Evolutionary conservation across 495 filamentous ascomycete genomes (phyloP), one percentile per base, ranked within the genome.

Genomic region (Daldinia grandis): DNA sequence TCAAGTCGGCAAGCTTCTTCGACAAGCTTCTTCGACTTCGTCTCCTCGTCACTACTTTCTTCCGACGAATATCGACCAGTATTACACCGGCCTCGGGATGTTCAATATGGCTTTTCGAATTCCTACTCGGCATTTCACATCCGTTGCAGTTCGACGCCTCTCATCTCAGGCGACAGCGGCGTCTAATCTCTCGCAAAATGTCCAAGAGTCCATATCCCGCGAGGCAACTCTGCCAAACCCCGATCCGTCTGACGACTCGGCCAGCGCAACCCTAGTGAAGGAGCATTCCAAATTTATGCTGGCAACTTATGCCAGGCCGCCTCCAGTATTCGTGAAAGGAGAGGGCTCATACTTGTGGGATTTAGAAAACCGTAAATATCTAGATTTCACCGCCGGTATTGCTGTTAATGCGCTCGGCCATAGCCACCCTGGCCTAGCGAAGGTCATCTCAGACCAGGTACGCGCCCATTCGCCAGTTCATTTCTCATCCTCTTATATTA

Each of bases 321-420:
- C 90, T 38, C 93, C 92, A 7, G 88, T 98, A 79, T 97, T 99
- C 80, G 86, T 92, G 51, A 93, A 88, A 75, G 95, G 94, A 62
- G 81, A 91, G 72, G 95, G 95, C 1, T 93, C 88, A 58, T 93
- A 94, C 76, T 77, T 99, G 53, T 97, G 88, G 88, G 95, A 99
- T 78, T 79, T 95, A 56, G 93, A 97, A 81, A 91, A 95, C 76
- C 83, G 92, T 54, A 88, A 88, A 69, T 99, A 97, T 76, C 84
- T 99, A 27, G 95, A 99, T 81, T 91, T 98, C 66, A 98, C 94
- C 0, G 92, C 94, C 7, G 95, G 95, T 31, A 99, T 99, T 75
- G 96, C 96, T 3, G 95, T 99, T 64, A 98, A 93, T 81, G 88
- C 91, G 19, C 86, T 99, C 24, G 95, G 95, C 19, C 95, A 99